phyloP scores from a whole-genome alignment of 345 rosid genomes.

The Cardamine resedifolia region DNA sequence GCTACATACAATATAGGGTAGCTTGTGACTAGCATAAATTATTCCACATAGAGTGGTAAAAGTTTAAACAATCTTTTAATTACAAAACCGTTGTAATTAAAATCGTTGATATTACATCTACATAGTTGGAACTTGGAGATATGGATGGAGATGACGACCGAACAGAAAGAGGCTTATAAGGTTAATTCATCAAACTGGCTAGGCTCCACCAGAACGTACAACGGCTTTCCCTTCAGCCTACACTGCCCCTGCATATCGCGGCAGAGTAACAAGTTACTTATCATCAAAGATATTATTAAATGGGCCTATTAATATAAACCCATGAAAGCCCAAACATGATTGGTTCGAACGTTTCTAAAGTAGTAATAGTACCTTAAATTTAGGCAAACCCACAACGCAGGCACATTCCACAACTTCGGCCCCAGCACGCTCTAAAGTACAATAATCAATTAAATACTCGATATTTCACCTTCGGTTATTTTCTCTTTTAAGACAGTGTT shows the following conservation, averaged over 20 bases:
- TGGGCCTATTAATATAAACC: neutral
- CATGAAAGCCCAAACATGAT: neutral
- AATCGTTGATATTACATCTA: constrained; percentile 1
- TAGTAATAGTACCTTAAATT: constrained; percentile 57
- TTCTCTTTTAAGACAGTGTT: no score
- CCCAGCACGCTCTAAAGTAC: constrained; percentile 61
- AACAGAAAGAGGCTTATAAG: neutral
- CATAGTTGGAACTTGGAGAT: neutral
- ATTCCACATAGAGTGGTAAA: neutral
- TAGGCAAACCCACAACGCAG: constrained; percentile 83
- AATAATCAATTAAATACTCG: neutral
- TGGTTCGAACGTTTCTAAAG: neutral
- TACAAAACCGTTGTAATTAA: neutral
- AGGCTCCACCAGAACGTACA: constrained; percentile 74
- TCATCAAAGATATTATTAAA: neutral
- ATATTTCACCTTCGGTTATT: no score
- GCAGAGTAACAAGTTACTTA: neutral
- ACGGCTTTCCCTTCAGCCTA: constrained; percentile 69
- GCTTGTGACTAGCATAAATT: neutral
- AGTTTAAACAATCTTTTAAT: neutral
- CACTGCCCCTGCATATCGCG: constrained; percentile 53
- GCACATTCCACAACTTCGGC: constrained; percentile 91
- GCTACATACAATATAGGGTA: neutral
- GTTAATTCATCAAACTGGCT: neutral
- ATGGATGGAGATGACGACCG: neutral